Percentiles rank a stretch among this genome's conserved stretches.
Conservation (phyloP, 768 basidiomycete genomes). For the Lactifluus rugatus region DNA sequence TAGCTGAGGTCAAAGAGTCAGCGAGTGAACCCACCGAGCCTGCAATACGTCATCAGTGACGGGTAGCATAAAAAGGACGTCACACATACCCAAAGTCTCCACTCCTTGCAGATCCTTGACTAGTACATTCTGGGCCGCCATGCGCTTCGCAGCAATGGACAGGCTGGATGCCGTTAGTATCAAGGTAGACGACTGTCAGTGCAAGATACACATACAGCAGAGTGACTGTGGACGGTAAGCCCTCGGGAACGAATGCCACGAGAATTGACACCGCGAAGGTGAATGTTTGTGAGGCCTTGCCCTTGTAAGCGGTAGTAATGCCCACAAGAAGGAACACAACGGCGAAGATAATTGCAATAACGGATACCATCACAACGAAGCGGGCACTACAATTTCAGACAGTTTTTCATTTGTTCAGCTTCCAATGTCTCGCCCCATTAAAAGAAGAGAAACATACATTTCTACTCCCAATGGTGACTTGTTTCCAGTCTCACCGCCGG, state of each 20-base stretch:
- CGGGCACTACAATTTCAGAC: constrained; percentile 31
- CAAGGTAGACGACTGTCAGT: not conserved
- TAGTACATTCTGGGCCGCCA: constrained; percentile 63
- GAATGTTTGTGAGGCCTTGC: constrained; percentile 48
- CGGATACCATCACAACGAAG: constrained; percentile 54
- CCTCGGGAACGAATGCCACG: constrained; percentile 53
- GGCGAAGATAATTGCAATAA: constrained; percentile 51
- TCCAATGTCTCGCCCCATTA: too few species aligned
- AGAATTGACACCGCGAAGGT: constrained; percentile 53
- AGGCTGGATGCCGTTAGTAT: constrained; percentile 24
- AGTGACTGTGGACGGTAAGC: constrained; percentile 59
- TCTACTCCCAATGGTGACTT: constrained; percentile 57
- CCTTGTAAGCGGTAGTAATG: constrained; percentile 56
- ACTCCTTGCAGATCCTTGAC: constrained; percentile 68
- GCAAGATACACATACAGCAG: constrained; percentile 33
- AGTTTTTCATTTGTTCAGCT: not conserved
- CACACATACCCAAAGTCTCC: constrained; percentile 45
- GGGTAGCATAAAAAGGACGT: not conserved
- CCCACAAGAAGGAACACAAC: constrained; percentile 58
- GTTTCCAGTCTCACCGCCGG: constrained; percentile 54
- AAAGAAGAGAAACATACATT: constrained; percentile 35
- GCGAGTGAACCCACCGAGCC: not conserved
- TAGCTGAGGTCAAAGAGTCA: constrained; percentile 15
- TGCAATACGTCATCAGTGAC: constrained; percentile 17
- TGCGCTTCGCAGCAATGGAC: constrained; percentile 61